Base-by-base conservation (phyloP, 1,284 basidiomycete genomes). In the Afroboletus lepidellus region DNA sequence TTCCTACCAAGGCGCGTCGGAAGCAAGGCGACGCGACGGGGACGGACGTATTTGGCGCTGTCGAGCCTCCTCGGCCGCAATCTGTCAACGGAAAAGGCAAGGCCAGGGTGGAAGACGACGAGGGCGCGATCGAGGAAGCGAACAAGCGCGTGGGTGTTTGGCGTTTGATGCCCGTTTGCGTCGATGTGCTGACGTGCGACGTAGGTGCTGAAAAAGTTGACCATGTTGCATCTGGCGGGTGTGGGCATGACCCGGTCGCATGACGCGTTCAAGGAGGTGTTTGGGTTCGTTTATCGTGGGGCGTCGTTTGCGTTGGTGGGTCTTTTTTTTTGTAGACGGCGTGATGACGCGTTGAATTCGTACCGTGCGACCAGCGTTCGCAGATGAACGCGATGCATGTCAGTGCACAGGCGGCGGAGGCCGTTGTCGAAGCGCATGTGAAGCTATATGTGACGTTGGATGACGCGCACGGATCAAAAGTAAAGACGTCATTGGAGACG, bases 241-340 rank as follows among this genome's bases (percentile, higher is more conserved):
- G 76, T 62, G 54, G 77, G 76, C 2, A 71, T 87, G 30, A 64
- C 74, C 12, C 85, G 83, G 60, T 67, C 74, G 1, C 79, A 88
- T 58, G 62, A 76, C 0, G 84, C 86, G 39, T 88, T 84, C 65
- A 82, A 80, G 54, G 81, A 84, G 4, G 60, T 83, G 13, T 82
- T 75, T 48, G 74, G 72, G 1, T 75, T 70, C 58, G 72, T 81
- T 27, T 79, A 81, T 53, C 72, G 79, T 23, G 83, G 82, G 3
- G 77, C 79, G 12, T 63, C 67, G 13, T 84, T 80, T 64, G 80
- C 83, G 21, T 59, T 84, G 55, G 82, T 84, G 53, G 56, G 77
- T 69, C 20, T 41, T 33, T 20, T 29, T 3, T 44, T 46, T 18
- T 3, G 4, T 11, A 16, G 24, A 2, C 16, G 39, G 9, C 39